These are phyloP conservation scores for Bombardia bombarda DNA, from an alignment of 495 filamentous ascomycete species.

Conservation along the genomic window DNA sequence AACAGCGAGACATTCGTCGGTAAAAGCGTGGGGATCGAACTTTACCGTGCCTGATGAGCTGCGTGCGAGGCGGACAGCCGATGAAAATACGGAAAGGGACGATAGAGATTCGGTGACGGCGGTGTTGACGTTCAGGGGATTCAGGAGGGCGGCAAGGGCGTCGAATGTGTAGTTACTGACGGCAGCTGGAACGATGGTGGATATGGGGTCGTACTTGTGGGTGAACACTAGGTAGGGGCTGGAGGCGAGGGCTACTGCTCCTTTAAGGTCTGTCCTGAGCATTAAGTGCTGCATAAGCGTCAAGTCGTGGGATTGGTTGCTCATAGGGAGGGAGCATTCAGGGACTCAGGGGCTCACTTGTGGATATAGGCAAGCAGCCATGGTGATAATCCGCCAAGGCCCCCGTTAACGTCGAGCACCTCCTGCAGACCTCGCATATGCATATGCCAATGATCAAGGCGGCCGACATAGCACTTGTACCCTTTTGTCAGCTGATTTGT, in stretches of 20 bases:
- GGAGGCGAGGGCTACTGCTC: constrained; percentile 15
- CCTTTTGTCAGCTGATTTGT: background rate
- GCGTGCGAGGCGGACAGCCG: constrained; percentile 12
- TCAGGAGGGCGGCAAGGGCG: constrained; percentile 9
- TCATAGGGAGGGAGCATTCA: background rate
- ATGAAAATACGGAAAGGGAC: constrained; percentile 11
- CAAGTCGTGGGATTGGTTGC: background rate
- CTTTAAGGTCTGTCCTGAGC: constrained; percentile 21
- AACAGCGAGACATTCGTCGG: constrained; percentile 19
- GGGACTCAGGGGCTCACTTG: constrained; percentile 10
- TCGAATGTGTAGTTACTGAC: constrained; percentile 1
- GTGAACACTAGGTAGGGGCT: constrained; percentile 17
- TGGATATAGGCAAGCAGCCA: constrained; percentile 14
- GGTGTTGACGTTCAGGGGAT: constrained; percentile 6
- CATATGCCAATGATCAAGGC: constrained; percentile 24
- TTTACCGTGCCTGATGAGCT: constrained; percentile 4
- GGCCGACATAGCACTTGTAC: constrained; percentile 16
- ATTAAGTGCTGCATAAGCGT: background rate
- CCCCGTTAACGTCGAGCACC: constrained; percentile 17
- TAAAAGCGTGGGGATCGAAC: constrained; percentile 21
- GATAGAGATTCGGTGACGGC: constrained; percentile 6
- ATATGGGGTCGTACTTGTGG: constrained; percentile 5
- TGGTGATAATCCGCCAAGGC: constrained; percentile 9
- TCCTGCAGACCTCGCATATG: constrained; percentile 23
- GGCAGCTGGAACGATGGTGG: constrained; percentile 5